phyloP scores from a whole-genome alignment of 805 yeast species.

The Yamadazyma laniorum region DNA sequence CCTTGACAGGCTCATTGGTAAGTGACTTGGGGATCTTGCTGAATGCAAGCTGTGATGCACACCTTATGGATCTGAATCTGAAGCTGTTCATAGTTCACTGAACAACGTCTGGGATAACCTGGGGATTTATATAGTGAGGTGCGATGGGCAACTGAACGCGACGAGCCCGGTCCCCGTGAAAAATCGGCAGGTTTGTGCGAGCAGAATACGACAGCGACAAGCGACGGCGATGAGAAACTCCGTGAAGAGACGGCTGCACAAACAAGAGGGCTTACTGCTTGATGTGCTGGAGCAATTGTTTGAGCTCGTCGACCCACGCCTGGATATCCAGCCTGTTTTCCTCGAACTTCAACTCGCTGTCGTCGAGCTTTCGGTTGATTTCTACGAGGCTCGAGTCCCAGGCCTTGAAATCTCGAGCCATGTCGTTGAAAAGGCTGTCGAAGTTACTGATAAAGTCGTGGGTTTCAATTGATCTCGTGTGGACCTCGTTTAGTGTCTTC shows the following conservation, averaged over 20 bases:
- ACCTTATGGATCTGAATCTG: constrained; percentile 8
- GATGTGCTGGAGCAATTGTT: constrained; percentile 2
- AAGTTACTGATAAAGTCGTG: constrained; percentile 23
- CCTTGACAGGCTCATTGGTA: constrained; percentile 62
- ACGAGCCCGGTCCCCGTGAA: too few species aligned
- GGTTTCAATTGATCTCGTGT: constrained; percentile 29
- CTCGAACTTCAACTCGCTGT: constrained; percentile 21
- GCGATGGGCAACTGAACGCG: not conserved
- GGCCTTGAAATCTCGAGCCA: constrained; percentile 24
- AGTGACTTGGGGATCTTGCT: constrained; percentile 57
- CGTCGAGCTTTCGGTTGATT: constrained; percentile 24
- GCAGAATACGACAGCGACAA: too few species aligned
- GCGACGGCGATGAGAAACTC: too few species aligned
- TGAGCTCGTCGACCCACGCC: constrained; percentile 18
- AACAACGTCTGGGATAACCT: not conserved
- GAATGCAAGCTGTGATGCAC: constrained; percentile 50
- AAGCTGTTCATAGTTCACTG: constrained; percentile 1
- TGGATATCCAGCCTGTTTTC: constrained; percentile 21
- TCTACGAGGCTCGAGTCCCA: constrained; percentile 30
- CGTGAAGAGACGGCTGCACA: too few species aligned
- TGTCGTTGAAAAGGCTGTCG: constrained; percentile 24
- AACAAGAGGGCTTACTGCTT: too few species aligned
- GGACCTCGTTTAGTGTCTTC: constrained; percentile 30
- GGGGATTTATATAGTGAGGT: not conserved
- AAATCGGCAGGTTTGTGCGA: not conserved